Evolutionary conservation across 768 basidiomycete genomes (phyloP), one percentile per base, ranked within the genome.

Genomic region (Cystofilobasidium ferigula): DNA sequence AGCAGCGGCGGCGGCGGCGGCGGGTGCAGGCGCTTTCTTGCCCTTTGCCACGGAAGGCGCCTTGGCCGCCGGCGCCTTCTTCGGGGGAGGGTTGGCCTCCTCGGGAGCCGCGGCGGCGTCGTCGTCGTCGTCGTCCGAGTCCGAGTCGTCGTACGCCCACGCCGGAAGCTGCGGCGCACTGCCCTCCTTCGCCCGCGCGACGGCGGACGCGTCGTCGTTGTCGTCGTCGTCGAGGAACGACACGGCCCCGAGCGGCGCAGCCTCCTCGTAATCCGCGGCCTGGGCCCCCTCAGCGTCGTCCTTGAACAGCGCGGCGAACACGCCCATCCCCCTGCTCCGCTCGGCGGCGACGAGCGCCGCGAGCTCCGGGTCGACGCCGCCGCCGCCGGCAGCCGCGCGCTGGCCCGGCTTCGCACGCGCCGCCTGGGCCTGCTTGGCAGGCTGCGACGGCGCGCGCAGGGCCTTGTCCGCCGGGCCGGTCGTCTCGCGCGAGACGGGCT

Each of bases 321-420:
- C 60, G 30, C 60, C 56, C 38, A 67, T 38, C 18, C 65, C 65
- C 12, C 61, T 51, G 13, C 38, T 34, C 40, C 56, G 61, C 36
- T 67, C 65, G 20, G 48, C 60, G 8, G 43, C 58, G 56, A 67
- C 48, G 26, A 35, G 51, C 28, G 51, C 51, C 14, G 51, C 51
- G 14, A 54, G 51, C 51, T 54, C 51, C 3, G 30, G 51, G 51
- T 54, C 51, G 28, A 32, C 45, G 22, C 9, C 45, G 38, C 9
- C 38, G 38, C n/a, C n/a, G n/a, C n/a, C n/a, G n/a, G n/a, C n/a
- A n/a, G n/a, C n/a, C n/a, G n/a, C n/a, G n/a, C n/a, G n/a, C n/a
- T n/a, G n/a, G n/a, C 9, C 22, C 45, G 45, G 4, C 45, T 47
- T 47, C 22, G 3, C 13, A 5, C 14, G 22, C 45, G 3, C 13